A percentile compares a stretch with the other conserved stretches of the same genome.
Evolutionary conservation across 75 land plant genomes (phyloP).

Genomic region (Pinus albicaulis): DNA sequence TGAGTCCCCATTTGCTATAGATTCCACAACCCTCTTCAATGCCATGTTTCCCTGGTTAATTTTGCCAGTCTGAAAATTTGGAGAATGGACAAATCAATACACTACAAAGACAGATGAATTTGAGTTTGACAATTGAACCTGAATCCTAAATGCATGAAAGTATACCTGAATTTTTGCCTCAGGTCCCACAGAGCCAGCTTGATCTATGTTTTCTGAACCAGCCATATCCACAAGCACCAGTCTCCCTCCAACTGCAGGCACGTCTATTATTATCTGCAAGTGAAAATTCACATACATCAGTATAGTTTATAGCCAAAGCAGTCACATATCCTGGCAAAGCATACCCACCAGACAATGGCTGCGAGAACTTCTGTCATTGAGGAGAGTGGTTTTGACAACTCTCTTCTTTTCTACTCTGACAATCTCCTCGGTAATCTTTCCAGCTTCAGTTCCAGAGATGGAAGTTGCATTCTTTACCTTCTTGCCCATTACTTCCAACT

Average conservation of each 20-base stretch:
- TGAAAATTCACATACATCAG: background rate
- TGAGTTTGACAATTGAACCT: background rate
- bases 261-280: constrained; percentile 37
- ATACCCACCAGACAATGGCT: constrained; percentile 47
- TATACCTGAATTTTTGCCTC: constrained; percentile 97
- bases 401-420: constrained; percentile 42
- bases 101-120: background rate
- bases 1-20: constrained; percentile 95
- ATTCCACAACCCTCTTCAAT: constrained; percentile 92
- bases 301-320: background rate
- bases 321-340: background rate
- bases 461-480: constrained; percentile 42
- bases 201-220: constrained; percentile 91
- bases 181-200: constrained; percentile 80
- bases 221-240: constrained; percentile 57
- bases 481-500: constrained; percentile 41
- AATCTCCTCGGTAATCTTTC: constrained; percentile 35
- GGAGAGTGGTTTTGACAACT: constrained; percentile 35
- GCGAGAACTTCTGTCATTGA: constrained; percentile 50
- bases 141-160: background rate
- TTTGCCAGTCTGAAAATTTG: constrained; percentile 74
- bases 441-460: constrained; percentile 40
- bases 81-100: background rate
- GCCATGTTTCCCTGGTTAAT: constrained; percentile 97
- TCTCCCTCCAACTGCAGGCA: constrained; percentile 39